A percentile compares a stretch with the other conserved stretches of the same genome.
These are phyloP conservation scores for Aspergillus quadrilineatus DNA, from an alignment of 2,329 filamentous ascomycete species.

Conservation along the genomic window DNA sequence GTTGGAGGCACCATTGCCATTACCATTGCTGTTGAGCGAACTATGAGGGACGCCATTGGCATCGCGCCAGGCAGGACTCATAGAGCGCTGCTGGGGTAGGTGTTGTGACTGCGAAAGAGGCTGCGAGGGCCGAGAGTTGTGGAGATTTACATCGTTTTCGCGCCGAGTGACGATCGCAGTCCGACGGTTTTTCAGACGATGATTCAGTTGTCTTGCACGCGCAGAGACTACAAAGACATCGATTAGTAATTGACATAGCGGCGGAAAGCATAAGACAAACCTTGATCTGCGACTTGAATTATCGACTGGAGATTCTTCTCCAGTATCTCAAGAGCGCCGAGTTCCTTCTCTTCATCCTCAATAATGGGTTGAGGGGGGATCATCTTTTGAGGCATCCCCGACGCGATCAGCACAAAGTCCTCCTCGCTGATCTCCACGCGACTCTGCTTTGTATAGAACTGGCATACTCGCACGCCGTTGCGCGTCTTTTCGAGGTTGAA, in stretches of 20 bases:
- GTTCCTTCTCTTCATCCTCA: conserved; percentile 82
- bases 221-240: conserved; percentile 55
- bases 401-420: conserved; percentile 80
- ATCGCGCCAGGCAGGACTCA: conserved; percentile 41
- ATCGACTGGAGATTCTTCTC: conserved; percentile 75
- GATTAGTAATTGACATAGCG: neutral
- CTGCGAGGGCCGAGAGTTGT: conserved; percentile 27
- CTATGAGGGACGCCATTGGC: conserved; percentile 24
- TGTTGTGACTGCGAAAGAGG: conserved; percentile 25
- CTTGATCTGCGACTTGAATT: conserved; percentile 78
- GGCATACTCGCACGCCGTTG: conserved; percentile 70
- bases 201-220: conserved; percentile 74
- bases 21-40: neutral
- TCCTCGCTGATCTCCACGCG: conserved; percentile 84
- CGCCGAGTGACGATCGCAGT: conserved; percentile 69
- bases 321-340: conserved; percentile 79
- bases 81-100: conserved; percentile 29
- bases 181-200: conserved; percentile 72
- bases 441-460: conserved; percentile 77
- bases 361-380: conserved; percentile 77
- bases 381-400: conserved; percentile 77
- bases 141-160: conserved; percentile 43
- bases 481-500: conserved; percentile 69
- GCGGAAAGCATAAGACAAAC: conserved; percentile 35
- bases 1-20: conserved; percentile 29